A percentile compares a stretch with the other conserved stretches of the same genome.
phyloP scores from a whole-genome alignment of 1,139 yeast species.

The Lodderomyces beijingensis region DNA sequence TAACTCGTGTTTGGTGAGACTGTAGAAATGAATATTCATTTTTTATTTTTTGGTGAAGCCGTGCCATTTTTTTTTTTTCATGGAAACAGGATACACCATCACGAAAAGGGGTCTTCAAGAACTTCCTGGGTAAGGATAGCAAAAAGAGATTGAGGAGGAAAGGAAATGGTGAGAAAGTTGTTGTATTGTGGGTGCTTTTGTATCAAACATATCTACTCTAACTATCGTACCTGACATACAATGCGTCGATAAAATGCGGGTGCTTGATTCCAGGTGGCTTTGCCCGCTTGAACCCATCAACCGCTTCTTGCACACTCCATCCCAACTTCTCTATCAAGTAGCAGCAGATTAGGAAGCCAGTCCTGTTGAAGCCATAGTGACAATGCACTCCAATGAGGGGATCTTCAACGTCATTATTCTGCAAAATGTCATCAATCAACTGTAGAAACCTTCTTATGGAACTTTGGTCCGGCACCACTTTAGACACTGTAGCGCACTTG shows the following conservation, averaged over 20 bases:
- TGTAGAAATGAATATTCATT: too few species aligned
- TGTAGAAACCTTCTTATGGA: conserved; percentile 56
- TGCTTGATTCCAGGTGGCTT: conserved; percentile 75
- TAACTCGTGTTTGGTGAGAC: too few species aligned
- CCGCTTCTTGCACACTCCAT: conserved; percentile 60
- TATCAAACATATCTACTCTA: conserved; percentile 4
- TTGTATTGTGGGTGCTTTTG: too few species aligned
- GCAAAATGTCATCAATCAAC: conserved; percentile 49
- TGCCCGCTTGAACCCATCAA: conserved; percentile 54
- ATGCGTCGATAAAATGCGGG: conserved; percentile 71
- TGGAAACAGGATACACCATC: too few species aligned
- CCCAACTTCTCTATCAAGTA: conserved; percentile 59
- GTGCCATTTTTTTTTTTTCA: too few species aligned
- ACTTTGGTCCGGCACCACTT: conserved; percentile 64
- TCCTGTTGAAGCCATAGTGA: conserved; percentile 78
- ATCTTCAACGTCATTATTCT: conserved; percentile 15
- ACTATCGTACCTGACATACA: conserved; percentile 58
- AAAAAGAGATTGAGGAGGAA: too few species aligned
- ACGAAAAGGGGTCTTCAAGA: too few species aligned
- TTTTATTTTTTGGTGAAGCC: too few species aligned
- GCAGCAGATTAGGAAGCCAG: conserved; percentile 71
- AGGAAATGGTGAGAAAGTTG: too few species aligned
- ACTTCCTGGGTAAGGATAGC: too few species aligned
- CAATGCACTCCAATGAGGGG: conserved; percentile 67
- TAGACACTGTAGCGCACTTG: conserved; percentile 76